phyloP scores from a whole-genome alignment of 805 yeast species.

The Barnettozyma siamensis region DNA sequence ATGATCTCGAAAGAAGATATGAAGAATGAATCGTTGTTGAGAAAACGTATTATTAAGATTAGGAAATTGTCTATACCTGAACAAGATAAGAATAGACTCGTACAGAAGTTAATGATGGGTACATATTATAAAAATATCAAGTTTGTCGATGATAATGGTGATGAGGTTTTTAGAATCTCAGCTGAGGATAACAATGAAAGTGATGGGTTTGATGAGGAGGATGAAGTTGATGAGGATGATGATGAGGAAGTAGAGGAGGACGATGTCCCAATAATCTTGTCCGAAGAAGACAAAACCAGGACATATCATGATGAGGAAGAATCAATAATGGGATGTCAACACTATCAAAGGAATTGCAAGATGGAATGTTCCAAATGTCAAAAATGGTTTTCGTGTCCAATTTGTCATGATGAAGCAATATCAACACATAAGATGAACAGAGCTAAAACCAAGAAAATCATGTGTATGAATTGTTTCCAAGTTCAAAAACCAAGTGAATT shows the following conservation, averaged over 20 bases:
- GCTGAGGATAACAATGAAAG: conserved; percentile 9
- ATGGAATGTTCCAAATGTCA: conserved; percentile 72
- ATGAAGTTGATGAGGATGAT: conserved; percentile 15
- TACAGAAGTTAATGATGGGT: conserved; percentile 65
- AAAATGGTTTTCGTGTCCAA: conserved; percentile 74
- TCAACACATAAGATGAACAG: conserved; percentile 53
- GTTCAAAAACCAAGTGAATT: conserved; percentile 69
- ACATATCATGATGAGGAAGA: conserved; percentile 40
- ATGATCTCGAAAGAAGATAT: conserved; percentile 14
- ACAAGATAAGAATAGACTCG: conserved; percentile 29
- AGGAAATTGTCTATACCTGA: conserved; percentile 19
- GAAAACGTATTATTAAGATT: conserved; percentile 43
- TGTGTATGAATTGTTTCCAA: conserved; percentile 75
- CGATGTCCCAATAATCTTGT: conserved; percentile 34
- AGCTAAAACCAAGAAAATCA: conserved; percentile 54
- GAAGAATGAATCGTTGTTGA: conserved; percentile 29
- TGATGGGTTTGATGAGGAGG: conserved; percentile 15
- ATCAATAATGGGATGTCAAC: conserved; percentile 65
- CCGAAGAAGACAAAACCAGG: conserved; percentile 42
- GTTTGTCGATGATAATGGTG: conserved; percentile 25
- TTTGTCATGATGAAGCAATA: conserved; percentile 72
- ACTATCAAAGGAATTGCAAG: conserved; percentile 80
- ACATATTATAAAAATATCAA: conserved; percentile 48
- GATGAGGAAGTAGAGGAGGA: conserved; percentile 15
- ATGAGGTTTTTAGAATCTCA: conserved; percentile 22